phyloP scores from a whole-genome alignment of 148 eudicot species.

The Polygonum maritimum region DNA sequence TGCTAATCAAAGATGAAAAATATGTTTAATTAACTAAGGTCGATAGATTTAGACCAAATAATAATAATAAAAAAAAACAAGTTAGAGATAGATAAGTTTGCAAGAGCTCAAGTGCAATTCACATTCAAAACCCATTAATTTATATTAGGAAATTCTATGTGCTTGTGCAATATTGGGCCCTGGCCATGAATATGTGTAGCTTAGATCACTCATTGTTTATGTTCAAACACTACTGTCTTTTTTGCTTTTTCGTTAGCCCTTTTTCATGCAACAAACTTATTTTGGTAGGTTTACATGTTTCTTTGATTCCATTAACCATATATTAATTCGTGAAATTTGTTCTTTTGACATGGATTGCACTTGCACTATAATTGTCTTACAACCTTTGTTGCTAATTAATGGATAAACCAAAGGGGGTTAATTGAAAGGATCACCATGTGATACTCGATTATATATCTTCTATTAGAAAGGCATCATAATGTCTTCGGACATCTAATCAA shows the following conservation, averaged over 20 bases:
- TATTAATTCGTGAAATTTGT: background rate
- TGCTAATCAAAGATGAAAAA: too few species aligned
- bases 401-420: background rate
- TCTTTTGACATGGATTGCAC: slow-evolving; percentile 8
- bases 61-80: too few species aligned
- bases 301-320: background rate
- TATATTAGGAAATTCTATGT: background rate
- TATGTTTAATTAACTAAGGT: too few species aligned
- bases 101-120: background rate
- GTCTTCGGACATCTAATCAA: too few species aligned
- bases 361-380: background rate
- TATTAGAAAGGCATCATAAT: background rate
- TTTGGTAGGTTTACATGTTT: background rate
- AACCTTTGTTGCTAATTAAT: background rate
- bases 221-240: background rate
- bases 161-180: background rate
- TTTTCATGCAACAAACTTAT: background rate
- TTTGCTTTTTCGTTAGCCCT: background rate
- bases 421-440: background rate
- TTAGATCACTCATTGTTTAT: slow-evolving; percentile 5
- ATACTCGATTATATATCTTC: background rate
- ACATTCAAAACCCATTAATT: background rate
- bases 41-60: too few species aligned
- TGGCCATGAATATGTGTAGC: background rate
- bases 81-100: background rate